Evolutionary conservation across 148 eudicot genomes (phyloP), one percentile per base, ranked within the genome.

Genomic region (Linanthus parryae): DNA sequence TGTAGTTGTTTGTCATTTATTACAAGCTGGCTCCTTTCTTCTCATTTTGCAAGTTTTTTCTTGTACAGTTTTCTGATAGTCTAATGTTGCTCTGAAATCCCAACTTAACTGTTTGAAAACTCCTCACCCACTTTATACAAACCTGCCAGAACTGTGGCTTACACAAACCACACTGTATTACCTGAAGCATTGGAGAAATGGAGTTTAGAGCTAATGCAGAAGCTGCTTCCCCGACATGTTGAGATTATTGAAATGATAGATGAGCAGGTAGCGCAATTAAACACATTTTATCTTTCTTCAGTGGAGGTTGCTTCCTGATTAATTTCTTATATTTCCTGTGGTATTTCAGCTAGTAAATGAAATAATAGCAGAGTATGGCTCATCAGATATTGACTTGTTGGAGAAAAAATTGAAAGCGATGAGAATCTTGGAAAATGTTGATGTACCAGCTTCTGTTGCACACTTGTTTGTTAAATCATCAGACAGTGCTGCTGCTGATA

Each of bases 141-240:
- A 37, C n/a, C 31, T 60, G 43, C 34, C 82, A 91, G 97, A 73
- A 83, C 95, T 48, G 88, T 91, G 63, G 97, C 97, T 40, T 91
- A 91, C 68, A 86, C 97, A 61, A 91, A 86, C 66, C 97, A 91
- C 64, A 86, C 97, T 15, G 97, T 91, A 54, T 70, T 91, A 57
- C 97, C 97, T 20, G 97, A 91, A 66, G 97, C 97, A 49, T 62
- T 91, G 73, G 97, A 91, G 71, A 91, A 91, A 71, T 91, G 97
- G 97, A 91, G 95, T 66, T 81, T 78, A 54, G 95, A 86, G 35
- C 80, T 86, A 34, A 74, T 91, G 71, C 77, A 85, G 58, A 77
- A 71, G 59, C 62, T 91, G 64, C 97, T 91, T 67, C 97, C 97
- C 49, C 77, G 95, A 9, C 97, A 91, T 78, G 81, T 91, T 61